Base-by-base conservation (phyloP, 441 rosid species). In the Flueggea neowawraea region DNA sequence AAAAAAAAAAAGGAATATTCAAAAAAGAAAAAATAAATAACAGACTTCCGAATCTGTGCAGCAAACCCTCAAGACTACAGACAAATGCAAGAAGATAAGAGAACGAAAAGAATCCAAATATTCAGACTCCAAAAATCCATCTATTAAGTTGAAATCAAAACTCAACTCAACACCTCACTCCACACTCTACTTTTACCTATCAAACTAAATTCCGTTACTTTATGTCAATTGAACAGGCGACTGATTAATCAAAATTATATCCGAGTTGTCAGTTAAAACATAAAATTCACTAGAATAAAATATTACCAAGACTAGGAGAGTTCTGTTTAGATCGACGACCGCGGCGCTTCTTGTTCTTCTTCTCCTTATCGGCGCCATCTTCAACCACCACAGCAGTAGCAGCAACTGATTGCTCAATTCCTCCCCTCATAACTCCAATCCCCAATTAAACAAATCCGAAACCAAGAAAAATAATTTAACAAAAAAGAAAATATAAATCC, bases 291-390 rank as follows among this genome's bases (percentile, higher is more conserved):
- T 22, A 22, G 28, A 22, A 22, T 22, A 28, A 67, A 54, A 33
- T 10, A 15, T 17, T 53, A 77, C 88, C 86, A 55, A 72, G 53
- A 69, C 31, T 60, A 57, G 73, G 58, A 58, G 82, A 79, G 74
- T 60, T 82, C 65, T 65, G 81, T 72, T 80, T 90, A 12, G 91
- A 79, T 72, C 93, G 90, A 36, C 96, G 91, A 80, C 49, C 73
- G 69, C 91, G 85, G 51, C 91, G 87, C 54, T 71, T 81, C 64
- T 66, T 90, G 83, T 75, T 90, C 81, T 79, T 88, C 81, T 73
- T 75, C 67, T 90, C 89, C 76, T 55, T 49, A 3, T 59, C 72
- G 47, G 68, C 90, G 16, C 77, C 73, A 67, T 76, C 91, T 55
- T 82, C 94, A 17, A 69, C 72, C 73, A 72, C 67, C 52, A 82